Conservation (phyloP, 129 eudicot genomes). For the Sambucus nigra region DNA sequence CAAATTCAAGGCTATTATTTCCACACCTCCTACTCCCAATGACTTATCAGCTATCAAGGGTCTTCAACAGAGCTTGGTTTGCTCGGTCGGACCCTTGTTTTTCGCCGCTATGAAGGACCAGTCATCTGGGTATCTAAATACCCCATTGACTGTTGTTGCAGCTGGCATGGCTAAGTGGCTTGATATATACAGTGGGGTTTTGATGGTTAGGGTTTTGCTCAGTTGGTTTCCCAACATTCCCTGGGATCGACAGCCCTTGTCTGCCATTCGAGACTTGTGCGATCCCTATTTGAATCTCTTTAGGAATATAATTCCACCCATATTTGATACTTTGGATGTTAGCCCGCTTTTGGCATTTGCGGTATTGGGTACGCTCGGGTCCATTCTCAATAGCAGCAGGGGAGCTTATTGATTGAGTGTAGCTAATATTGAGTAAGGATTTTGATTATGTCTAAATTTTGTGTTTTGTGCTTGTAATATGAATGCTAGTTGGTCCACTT, state of each 20-base stretch:
- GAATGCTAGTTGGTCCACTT: no score
- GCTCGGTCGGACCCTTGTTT: conserved; percentile 43
- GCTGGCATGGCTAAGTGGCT: conserved; percentile 86
- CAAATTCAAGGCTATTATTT: conserved; percentile 11
- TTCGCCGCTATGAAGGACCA: conserved; percentile 46
- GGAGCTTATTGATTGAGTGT: conserved; percentile 9
- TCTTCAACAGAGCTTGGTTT: conserved; percentile 21
- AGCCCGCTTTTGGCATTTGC: conserved; percentile 85
- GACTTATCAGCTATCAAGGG: conserved; percentile 10
- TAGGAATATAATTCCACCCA: conserved; percentile 75
- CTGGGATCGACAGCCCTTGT: conserved; percentile 85
- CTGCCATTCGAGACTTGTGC: conserved; percentile 74
- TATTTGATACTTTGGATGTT: conserved; percentile 68
- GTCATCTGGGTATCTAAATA: conserved; percentile 30
- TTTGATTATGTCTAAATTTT: no score
- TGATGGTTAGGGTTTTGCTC: conserved; percentile 89
- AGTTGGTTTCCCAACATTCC: conserved; percentile 99
- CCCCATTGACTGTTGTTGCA: conserved; percentile 85
- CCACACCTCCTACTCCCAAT: conserved; percentile 13
- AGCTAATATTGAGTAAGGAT: no score
- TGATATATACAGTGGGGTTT: conserved; percentile 62
- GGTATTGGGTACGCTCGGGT: conserved; percentile 46
- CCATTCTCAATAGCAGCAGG: conserved; percentile 23
- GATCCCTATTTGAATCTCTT: conserved; percentile 88
- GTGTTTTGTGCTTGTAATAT: no score